A percentile compares a stretch with the other conserved stretches of the same genome.
These are phyloP conservation scores for Mycena maculata DNA, from an alignment of 768 basidiomycete genomes.

Conservation along the genomic window DNA sequence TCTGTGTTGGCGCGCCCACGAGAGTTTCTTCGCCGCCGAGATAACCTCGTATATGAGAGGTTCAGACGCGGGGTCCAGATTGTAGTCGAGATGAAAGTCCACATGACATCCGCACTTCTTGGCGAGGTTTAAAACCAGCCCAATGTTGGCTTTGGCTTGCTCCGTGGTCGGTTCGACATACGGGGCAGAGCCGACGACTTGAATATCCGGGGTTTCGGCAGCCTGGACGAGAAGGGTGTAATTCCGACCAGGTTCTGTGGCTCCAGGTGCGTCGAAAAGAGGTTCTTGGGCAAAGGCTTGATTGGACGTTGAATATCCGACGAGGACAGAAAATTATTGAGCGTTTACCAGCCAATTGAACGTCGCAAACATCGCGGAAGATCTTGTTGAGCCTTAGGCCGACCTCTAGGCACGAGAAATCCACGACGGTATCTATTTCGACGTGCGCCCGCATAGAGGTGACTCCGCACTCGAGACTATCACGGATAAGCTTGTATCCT, in stretches of 20 bases:
- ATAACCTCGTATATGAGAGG: slow-evolving; percentile 70
- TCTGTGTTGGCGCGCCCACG: slow-evolving; percentile 41
- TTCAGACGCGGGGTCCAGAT: slow-evolving; percentile 61
- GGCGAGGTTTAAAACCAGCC: slow-evolving; percentile 62
- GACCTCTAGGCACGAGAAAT: slow-evolving; percentile 63
- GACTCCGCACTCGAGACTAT: slow-evolving; percentile 71
- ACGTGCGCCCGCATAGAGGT: slow-evolving; percentile 77
- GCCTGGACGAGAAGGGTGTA: slow-evolving; percentile 58
- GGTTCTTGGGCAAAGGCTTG: slow-evolving; percentile 74
- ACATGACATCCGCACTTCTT: slow-evolving; percentile 52
- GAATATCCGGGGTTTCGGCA: slow-evolving; percentile 52
- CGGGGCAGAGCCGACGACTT: slow-evolving; percentile 71
- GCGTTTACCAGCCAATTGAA: slow-evolving; percentile 68
- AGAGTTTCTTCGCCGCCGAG: slow-evolving; percentile 47
- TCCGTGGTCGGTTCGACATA: slow-evolving; percentile 66
- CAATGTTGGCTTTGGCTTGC: slow-evolving; percentile 65
- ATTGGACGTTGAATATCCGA: slow-evolving; percentile 5
- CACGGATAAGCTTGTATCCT: slow-evolving; percentile 63
- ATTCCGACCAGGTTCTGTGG: slow-evolving; percentile 56
- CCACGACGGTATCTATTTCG: slow-evolving; percentile 69
- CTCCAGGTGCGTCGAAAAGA: slow-evolving; percentile 53
- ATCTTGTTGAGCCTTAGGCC: slow-evolving; percentile 61
- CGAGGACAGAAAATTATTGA: not conserved
- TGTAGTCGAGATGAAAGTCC: slow-evolving; percentile 79
- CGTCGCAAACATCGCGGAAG: slow-evolving; percentile 59